Evolutionary conservation across 2,329 filamentous ascomycete genomes (phyloP).

Genomic region (Venturia asperata): DNA sequence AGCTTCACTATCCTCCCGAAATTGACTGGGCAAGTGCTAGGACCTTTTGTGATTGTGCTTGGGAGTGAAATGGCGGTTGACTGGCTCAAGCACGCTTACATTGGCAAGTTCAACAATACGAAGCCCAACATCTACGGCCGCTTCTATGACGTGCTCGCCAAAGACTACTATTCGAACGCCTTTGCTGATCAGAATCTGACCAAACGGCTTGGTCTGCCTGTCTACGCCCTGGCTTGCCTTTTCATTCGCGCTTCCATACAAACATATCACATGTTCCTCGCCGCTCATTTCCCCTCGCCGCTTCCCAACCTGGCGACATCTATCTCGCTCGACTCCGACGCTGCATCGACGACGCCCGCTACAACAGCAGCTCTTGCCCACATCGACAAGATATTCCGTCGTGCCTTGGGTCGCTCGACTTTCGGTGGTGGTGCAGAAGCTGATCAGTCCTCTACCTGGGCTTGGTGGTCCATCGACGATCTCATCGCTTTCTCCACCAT

Average conservation of each 20-base stretch:
- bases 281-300: conserved; percentile 67
- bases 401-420: conserved; percentile 66
- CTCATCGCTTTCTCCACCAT: conserved; percentile 71
- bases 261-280: conserved; percentile 96
- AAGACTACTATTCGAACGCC: conserved; percentile 92
- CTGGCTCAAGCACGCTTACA: conserved; percentile 94
- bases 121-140: conserved; percentile 83
- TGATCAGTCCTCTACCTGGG: conserved; percentile 25
- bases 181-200: conserved; percentile 75
- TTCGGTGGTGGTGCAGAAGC: conserved; percentile 43
- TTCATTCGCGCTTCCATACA: conserved; percentile 93
- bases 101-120: conserved; percentile 97
- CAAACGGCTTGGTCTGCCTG: conserved; percentile 78
- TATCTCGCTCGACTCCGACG: conserved; percentile 49
- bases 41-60: conserved; percentile 87
- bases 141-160: conserved; percentile 87
- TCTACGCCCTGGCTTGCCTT: conserved; percentile 86
- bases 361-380: conserved; percentile 71
- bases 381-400: conserved; percentile 69
- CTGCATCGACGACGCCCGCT: conserved; percentile 52
- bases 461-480: conserved; percentile 58
- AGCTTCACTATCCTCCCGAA: conserved; percentile 85
- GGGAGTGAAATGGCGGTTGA: conserved; percentile 96
- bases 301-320: conserved; percentile 59
- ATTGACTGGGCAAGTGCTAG: conserved; percentile 82